phyloP scores from a whole-genome alignment of 352 stramenopile species.

The Phytophthora aleatoria region DNA sequence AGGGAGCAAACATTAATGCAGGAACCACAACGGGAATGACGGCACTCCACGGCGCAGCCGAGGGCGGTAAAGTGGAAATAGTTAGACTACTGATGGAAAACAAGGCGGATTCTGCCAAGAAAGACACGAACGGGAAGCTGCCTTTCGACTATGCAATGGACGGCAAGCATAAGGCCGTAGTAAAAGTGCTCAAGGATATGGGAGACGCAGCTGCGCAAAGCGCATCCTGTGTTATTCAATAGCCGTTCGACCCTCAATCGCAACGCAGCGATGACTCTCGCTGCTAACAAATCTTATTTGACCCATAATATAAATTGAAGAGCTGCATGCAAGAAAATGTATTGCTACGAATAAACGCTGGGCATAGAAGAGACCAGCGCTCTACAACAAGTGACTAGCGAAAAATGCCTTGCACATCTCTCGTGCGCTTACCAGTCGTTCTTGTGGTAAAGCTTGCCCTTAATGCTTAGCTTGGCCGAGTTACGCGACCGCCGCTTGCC shows the following conservation, averaged over 20 bases:
- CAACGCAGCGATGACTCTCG: slow-evolving; percentile 11
- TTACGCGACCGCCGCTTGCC: slow-evolving; percentile 78
- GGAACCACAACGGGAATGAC: slow-evolving; percentile 92
- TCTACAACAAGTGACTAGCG: slow-evolving; percentile 18
- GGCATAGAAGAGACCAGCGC: background rate
- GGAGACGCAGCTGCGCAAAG: slow-evolving; percentile 88
- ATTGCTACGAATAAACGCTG: slow-evolving; percentile 16
- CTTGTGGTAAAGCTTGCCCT: slow-evolving; percentile 86
- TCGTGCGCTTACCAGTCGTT: slow-evolving; percentile 63
- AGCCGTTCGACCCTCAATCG: slow-evolving; percentile 11
- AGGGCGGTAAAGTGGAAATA: slow-evolving; percentile 92
- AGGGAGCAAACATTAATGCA: slow-evolving; percentile 89
- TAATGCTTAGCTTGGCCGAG: slow-evolving; percentile 84
- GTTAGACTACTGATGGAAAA: slow-evolving; percentile 92
- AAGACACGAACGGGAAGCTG: slow-evolving; percentile 91
- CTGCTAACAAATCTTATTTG: slow-evolving; percentile 33
- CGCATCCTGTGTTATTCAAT: slow-evolving; percentile 87
- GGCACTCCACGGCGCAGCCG: slow-evolving; percentile 86
- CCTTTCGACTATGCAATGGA: slow-evolving; percentile 93
- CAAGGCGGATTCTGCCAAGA: slow-evolving; percentile 87
- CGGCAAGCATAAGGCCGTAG: slow-evolving; percentile 91
- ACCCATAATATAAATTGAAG: slow-evolving; percentile 47
- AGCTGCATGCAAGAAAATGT: slow-evolving; percentile 32
- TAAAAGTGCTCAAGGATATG: slow-evolving; percentile 94
- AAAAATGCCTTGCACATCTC: background rate